phyloP scores from a whole-genome alignment of 768 basidiomycete species.

The Lactarius hatsudake region DNA sequence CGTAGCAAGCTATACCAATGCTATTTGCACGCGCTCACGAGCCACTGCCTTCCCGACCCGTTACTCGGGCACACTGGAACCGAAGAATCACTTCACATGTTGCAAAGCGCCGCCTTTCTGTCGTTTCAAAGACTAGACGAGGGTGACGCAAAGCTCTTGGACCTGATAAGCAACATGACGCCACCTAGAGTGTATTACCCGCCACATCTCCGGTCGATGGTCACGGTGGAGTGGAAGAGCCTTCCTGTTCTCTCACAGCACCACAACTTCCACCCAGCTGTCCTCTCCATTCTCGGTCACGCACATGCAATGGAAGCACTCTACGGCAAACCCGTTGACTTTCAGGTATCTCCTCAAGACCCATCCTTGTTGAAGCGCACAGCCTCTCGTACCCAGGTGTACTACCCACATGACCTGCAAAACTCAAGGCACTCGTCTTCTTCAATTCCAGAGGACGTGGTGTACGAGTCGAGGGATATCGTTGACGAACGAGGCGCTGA shows the following conservation, averaged over 20 bases:
- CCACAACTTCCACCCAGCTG: conserved; percentile 2
- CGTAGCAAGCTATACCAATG: conserved; percentile 37
- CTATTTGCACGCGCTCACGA: conserved; percentile 49
- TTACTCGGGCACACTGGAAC: too few relatives aligned
- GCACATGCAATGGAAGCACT: conserved; percentile 3
- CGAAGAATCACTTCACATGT: too few relatives aligned
- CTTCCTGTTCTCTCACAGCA: conserved; percentile 15
- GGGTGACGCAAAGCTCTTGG: neutral
- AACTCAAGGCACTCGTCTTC: neutral
- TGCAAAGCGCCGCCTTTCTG: conserved; percentile 31
- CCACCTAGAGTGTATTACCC: conserved; percentile 8
- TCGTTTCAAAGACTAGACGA: conserved; percentile 40
- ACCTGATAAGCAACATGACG: neutral
- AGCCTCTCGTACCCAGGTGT: neutral
- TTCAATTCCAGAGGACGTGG: neutral
- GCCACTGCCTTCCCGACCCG: conserved; percentile 37
- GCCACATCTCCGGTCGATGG: neutral
- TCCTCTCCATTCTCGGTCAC: neutral
- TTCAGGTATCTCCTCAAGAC: neutral
- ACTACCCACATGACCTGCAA: conserved; percentile 6
- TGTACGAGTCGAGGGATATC: conserved; percentile 3
- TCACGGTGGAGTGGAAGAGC: conserved; percentile 1
- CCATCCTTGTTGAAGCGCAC: neutral
- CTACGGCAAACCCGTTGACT: neutral
- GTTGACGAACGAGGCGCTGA: neutral